Evolutionary conservation across 495 filamentous ascomycete species (phyloP), one percentile per base, ranked within the genome.

Genomic region (Penicillium longicatenatum): DNA sequence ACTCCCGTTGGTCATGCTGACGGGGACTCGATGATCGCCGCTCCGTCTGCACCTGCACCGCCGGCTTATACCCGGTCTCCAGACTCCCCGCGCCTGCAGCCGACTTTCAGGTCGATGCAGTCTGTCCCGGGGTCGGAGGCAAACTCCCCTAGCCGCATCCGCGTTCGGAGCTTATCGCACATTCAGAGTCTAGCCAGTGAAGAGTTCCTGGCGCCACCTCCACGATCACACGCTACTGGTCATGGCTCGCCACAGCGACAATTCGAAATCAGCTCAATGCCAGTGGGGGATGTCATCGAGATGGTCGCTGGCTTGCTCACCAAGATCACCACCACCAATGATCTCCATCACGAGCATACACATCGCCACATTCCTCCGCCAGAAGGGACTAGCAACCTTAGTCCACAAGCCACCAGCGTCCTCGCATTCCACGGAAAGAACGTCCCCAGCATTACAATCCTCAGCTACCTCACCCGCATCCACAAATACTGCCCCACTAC

Each of bases 391-490:
- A 70, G 79, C 26, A 82, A 82, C 39, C 81, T 96, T 65, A 92
- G 83, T 65, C 85, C 85, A 11, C 84, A 95, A 59, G 91, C 92
- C 51, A 90, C 86, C 49, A 96, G 91, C 54, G 94, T 99, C 2
- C 84, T 99, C 11, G 95, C 94, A n/a, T 99, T 99, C 65, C 94
- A 99, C 70, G 94, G 94, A 24, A 99, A 98, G 75, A 99, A 99
- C 60, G 91, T 98, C 9, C 94, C 94, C 2, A 94, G 88, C 67
- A 99, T 99, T 58, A 95, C 93, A 33, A 98, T 99, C 53, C 76
- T 95, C 54, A 98, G 92, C 79, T 99, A 99, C 61, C 78, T 99
- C 26, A 93, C 86, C 68, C 89, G 94, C 45, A 98, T 99, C 64
- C 93, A 99, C 70, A 98, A 97, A 73, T 99, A 99, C 68, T 99